Evolutionary conservation across 1,284 basidiomycete genomes (phyloP).

Genomic region (Sanguinoderma infundibulare): DNA sequence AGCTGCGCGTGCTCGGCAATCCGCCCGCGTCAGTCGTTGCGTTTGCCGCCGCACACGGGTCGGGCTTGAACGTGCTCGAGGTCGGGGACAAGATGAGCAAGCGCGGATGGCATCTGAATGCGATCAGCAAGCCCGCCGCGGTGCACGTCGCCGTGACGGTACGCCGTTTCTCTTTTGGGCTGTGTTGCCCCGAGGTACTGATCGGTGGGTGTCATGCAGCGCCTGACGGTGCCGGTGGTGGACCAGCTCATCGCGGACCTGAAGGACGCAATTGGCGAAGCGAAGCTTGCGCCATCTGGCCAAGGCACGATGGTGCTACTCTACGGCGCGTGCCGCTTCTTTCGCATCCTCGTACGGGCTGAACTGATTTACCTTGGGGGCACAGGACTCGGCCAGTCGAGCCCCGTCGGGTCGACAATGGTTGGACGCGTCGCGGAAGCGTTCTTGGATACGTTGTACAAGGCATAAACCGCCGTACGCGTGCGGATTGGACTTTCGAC

Average conservation of each 20-base stretch:
- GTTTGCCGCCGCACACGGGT: constrained; percentile 66
- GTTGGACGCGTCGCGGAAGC: constrained; percentile 83
- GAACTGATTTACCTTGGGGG: constrained; percentile 12
- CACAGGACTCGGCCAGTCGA: constrained; percentile 86
- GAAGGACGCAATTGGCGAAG: constrained; percentile 74
- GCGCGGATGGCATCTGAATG: constrained; percentile 92
- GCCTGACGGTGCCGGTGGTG: constrained; percentile 77
- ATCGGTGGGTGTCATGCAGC: constrained; percentile 44
- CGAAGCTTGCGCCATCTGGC: constrained; percentile 57
- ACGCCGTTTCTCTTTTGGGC: constrained; percentile 32
- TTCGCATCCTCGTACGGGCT: not conserved
- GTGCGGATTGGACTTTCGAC: too few species aligned
- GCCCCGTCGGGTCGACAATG: constrained; percentile 87
- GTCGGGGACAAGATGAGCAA: constrained; percentile 91
- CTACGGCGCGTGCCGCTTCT: constrained; percentile 69
- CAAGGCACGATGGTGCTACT: constrained; percentile 86
- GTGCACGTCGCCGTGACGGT: constrained; percentile 96
- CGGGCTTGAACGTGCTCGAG: constrained; percentile 74
- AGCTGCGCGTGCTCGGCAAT: constrained; percentile 86
- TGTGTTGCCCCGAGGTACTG: not conserved
- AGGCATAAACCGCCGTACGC: constrained; percentile 52
- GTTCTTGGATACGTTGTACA: constrained; percentile 85
- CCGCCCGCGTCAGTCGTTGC: constrained; percentile 93
- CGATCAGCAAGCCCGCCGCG: constrained; percentile 77
- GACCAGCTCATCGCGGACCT: constrained; percentile 84